Evolutionary conservation across 2,329 filamentous ascomycete genomes (phyloP), one percentile per base, ranked within the genome.

Genomic region (Ilyonectria robusta): DNA sequence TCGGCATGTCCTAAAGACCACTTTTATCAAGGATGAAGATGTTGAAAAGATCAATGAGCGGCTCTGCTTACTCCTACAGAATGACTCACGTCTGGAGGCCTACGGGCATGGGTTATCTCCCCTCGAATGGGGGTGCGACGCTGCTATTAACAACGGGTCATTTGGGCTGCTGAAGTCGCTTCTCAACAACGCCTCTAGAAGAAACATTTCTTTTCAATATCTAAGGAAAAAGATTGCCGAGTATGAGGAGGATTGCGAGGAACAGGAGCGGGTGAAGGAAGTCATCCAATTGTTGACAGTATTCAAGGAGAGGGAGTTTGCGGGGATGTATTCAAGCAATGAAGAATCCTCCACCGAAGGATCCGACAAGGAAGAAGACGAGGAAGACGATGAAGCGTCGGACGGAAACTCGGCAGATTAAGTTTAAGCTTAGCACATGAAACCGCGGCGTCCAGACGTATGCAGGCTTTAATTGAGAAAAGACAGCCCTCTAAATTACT

Each of bases 121-220:
- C 6, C 51, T 71, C 1, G 48, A 63, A 17, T 48, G 63, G 15
- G 65, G 48, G 2, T 70, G 53, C 9, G 37, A 59, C n/a, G 47
- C 57, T 42, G 59, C 50, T 13, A 26, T 21, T 6, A 44, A 57
- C 40, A 3, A 58, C 2, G 47, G 42, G 26, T 54, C 26, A n/a
- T 54, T 37, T 7, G 46, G 15, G 2, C n/a, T 72, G 4, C 8
- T 71, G 1, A 4, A 37, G 26, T 54, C 66, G 9, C 35, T 73
- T 5, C 9, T 70, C 2, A 13, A n/a, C 1, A 50, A 23, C 7
- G 37, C 64, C 29, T 56, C 44, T 11, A 47, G 23, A 10, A 56
- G n/a, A 5, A 73, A 66, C 31, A 40, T 66, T 37, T 54, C 61
- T 1, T 15, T 44, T 2, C 19, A n/a, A n/a, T 44, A 53, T 21